Base-by-base conservation (phyloP, 2,329 filamentous ascomycete species). In the Fusarium sp. region DNA sequence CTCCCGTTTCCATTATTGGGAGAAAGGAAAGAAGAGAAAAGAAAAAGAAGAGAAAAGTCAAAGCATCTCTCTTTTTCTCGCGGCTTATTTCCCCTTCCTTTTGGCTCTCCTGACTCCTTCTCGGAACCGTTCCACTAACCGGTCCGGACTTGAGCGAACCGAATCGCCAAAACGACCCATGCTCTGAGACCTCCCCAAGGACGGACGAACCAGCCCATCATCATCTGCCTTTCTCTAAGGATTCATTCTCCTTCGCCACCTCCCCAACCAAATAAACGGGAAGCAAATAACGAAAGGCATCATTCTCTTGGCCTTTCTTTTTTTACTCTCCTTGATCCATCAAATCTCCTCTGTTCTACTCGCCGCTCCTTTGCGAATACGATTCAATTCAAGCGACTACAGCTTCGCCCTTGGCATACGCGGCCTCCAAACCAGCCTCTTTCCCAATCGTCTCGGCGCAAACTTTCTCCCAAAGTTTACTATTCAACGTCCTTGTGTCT, bases 141-240 rank as follows among this genome's bases (percentile, higher is more conserved):
- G 65, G 36, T n/a, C 40, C 64, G 31, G 67, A 71, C 64, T 44
- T 63, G 67, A 53, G 66, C 71, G 70, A 73, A 73, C 56, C 70
- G 71, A 51, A 68, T 56, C 56, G 73, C 71, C 67, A 35, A 65
- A 66, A 62, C 67, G 57, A 61, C 62, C 68, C 67, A 74, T 74
- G 64, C 22, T 63, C 57, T 55, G 44, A 73, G 69, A 72, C 70
- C 20, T 44, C 12, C 31, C 55, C 42, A 70, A 60, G 36, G 57
- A 51, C 65, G 36, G 57, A 51, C 65, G 62, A 59, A 36, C 53
- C 69, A 49, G 42, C 59, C 44, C 38, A 36, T 63, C 56, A 56
- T 59, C 57, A 55, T 53, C 59, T 59, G 64, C 59, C 31, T 65
- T 51, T 49, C 44, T 51, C 46, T 51, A 29, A 51, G 46, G 46